phyloP scores from a whole-genome alignment of 1,284 basidiomycete species.

The Hypsizygus ulmarius region DNA sequence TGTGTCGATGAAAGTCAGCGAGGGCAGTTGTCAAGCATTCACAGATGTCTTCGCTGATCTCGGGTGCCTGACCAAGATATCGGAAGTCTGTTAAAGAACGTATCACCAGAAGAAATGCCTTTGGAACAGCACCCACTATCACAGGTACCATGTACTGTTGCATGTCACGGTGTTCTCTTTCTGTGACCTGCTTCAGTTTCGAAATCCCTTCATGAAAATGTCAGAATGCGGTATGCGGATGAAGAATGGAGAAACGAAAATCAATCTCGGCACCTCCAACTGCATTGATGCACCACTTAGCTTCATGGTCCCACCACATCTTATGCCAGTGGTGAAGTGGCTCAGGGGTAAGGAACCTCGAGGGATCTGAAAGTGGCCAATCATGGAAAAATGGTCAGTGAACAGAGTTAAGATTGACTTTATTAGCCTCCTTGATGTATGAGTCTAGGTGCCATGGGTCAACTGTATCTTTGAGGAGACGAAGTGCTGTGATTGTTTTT shows the following conservation, averaged over 20 bases:
- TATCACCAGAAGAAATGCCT: constrained; percentile 23
- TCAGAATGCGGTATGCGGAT: constrained; percentile 22
- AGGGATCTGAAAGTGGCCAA: constrained; percentile 27
- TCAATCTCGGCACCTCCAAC: constrained; percentile 26
- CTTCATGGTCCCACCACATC: constrained; percentile 28
- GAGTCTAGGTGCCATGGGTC: neutral
- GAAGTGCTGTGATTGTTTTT: neutral
- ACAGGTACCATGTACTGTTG: constrained; percentile 27
- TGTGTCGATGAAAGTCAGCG: constrained; percentile 25
- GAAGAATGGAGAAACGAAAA: constrained; percentile 27
- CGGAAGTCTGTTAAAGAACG: constrained; percentile 31
- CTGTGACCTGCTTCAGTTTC: constrained; percentile 29
- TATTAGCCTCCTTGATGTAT: neutral
- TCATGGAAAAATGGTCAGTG: neutral
- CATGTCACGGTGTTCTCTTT: constrained; percentile 25
- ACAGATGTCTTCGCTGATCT: constrained; percentile 18
- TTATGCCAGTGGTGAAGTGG: constrained; percentile 33
- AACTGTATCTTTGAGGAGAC: neutral
- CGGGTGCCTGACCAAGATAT: constrained; percentile 27
- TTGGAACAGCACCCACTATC: constrained; percentile 25
- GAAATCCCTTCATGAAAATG: constrained; percentile 30
- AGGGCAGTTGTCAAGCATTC: constrained; percentile 19
- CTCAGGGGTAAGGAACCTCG: constrained; percentile 26
- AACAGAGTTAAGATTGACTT: neutral
- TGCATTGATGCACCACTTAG: constrained; percentile 26